These are phyloP conservation scores for Aegilops tauschii DNA, from an alignment of 176 grass and related monocot species.

Conservation along the genomic window DNA sequence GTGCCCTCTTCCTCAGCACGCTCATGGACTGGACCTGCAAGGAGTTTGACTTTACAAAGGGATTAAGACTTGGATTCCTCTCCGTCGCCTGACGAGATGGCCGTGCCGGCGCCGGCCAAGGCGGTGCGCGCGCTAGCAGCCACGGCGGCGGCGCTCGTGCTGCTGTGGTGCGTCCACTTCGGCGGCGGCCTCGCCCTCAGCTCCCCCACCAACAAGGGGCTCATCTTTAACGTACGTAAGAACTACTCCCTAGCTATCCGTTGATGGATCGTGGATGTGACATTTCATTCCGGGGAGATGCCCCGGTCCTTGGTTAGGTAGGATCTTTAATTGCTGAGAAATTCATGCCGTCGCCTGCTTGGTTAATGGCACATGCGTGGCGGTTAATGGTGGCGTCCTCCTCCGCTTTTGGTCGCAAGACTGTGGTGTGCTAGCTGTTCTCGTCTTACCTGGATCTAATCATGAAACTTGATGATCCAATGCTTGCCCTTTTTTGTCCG, in stretches of 20 bases:
- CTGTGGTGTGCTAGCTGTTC: not conserved
- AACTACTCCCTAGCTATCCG: not conserved
- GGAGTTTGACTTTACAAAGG: not conserved
- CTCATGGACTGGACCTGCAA: not conserved
- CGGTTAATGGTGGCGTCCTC: not conserved
- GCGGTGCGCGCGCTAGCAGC: conserved; percentile 41
- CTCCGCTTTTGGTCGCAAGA: not conserved
- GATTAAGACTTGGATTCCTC: not conserved
- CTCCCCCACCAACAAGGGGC: conserved; percentile 42
- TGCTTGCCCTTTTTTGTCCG: not conserved
- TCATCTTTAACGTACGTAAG: conserved; percentile 49
- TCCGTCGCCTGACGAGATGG: conserved; percentile 26
- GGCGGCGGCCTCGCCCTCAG: conserved; percentile 68
- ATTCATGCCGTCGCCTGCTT: not conserved
- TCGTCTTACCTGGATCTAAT: not conserved
- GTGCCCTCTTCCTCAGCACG: not conserved
- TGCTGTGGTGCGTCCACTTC: conserved; percentile 79
- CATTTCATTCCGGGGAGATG: not conserved
- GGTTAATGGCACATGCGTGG: conserved; percentile 7
- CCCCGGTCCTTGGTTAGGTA: not conserved
- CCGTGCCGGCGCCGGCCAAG: conserved; percentile 40
- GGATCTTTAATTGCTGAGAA: not conserved
- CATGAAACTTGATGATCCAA: conserved; percentile 1
- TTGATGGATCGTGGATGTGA: not conserved
- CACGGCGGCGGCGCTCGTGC: conserved; percentile 47